Evolutionary conservation across 2,329 filamentous ascomycete species (phyloP).

Genomic region (Ceratocystis cubensis): DNA sequence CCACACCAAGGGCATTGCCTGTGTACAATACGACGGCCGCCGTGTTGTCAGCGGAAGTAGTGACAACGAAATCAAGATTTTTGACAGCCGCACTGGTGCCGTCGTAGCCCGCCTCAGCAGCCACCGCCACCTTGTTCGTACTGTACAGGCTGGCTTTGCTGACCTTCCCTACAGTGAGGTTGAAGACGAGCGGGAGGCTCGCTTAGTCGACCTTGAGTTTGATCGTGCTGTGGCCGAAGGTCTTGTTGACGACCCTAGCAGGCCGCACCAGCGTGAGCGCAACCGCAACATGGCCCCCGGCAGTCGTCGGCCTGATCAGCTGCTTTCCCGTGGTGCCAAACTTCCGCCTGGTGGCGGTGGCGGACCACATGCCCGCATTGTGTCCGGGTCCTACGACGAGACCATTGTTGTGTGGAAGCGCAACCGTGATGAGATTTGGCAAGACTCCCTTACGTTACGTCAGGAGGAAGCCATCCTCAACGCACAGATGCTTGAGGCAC

Average conservation of each 20-base stretch:
- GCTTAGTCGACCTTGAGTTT: conserved; percentile 59
- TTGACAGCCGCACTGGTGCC: conserved; percentile 71
- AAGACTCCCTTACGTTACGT: conserved; percentile 57
- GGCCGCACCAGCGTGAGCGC: conserved; percentile 26
- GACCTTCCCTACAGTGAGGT: conserved; percentile 70
- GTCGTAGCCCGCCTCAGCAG: conserved; percentile 80
- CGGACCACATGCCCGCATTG: conserved; percentile 81
- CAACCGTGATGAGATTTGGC: conserved; percentile 75
- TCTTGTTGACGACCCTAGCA: conserved; percentile 30
- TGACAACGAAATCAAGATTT: conserved; percentile 91
- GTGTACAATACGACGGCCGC: conserved; percentile 88
- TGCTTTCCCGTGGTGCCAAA: conserved; percentile 70
- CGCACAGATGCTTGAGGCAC: conserved; percentile 28
- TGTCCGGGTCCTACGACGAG: conserved; percentile 93
- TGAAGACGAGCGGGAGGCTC: conserved; percentile 61
- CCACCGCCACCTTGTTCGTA: conserved; percentile 76
- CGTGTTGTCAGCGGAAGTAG: conserved; percentile 93
- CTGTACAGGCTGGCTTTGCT: conserved; percentile 87
- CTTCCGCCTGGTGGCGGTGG: conserved; percentile 85
- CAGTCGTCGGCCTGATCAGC: conserved; percentile 60
- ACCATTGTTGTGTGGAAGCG: conserved; percentile 91
- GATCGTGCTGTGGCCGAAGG: conserved; percentile 47
- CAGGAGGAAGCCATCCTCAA: conserved; percentile 57
- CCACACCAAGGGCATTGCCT: conserved; percentile 91
- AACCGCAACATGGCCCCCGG: conserved; percentile 51